A percentile compares a stretch with the other conserved stretches of the same genome.
Conservation (phyloP, 805 yeast species). For the Yarrowia keelungensis region DNA sequence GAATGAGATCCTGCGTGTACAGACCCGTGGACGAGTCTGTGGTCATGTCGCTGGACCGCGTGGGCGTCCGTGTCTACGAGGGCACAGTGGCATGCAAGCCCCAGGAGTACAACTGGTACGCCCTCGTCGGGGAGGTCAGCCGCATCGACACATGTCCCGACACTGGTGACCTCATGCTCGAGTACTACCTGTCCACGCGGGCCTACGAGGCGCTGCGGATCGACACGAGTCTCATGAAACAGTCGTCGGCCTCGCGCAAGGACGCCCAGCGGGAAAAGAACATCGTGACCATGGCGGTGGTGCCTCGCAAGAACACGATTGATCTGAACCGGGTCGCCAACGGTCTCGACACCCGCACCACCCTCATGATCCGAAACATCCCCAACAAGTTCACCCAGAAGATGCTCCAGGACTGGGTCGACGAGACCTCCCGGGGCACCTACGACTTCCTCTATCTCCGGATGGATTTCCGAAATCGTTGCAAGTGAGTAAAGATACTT, state of each 20-base stretch:
- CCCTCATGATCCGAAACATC: slow-evolving; percentile 61
- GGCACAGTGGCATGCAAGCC: slow-evolving; percentile 15
- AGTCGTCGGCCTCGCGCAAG: slow-evolving; percentile 20
- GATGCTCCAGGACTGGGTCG: slow-evolving; percentile 56
- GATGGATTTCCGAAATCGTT: slow-evolving; percentile 59
- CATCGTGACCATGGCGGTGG: slow-evolving; percentile 46
- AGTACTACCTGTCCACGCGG: slow-evolving; percentile 30
- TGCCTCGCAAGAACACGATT: slow-evolving; percentile 51
- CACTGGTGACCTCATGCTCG: slow-evolving; percentile 18
- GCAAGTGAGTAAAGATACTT: slow-evolving; percentile 51
- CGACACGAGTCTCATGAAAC: slow-evolving; percentile 29
- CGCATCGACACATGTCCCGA: slow-evolving; percentile 4
- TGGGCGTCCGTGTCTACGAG: slow-evolving; percentile 13
- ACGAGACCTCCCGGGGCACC: slow-evolving; percentile 53
- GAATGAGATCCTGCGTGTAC: background rate
- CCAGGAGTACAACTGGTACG: slow-evolving; percentile 36
- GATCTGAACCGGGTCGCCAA: slow-evolving; percentile 53
- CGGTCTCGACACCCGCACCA: slow-evolving; percentile 57
- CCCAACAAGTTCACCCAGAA: slow-evolving; percentile 60
- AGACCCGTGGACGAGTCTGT: slow-evolving; percentile 15
- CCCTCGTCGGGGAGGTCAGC: slow-evolving; percentile 24
- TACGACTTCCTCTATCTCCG: slow-evolving; percentile 56
- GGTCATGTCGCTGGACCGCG: background rate
- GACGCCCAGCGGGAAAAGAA: slow-evolving; percentile 30
- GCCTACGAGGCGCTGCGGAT: slow-evolving; percentile 20